Evolutionary conservation across 768 basidiomycete species (phyloP), one percentile per base, ranked within the genome.

Genomic region (Cystobasidium ongulense): DNA sequence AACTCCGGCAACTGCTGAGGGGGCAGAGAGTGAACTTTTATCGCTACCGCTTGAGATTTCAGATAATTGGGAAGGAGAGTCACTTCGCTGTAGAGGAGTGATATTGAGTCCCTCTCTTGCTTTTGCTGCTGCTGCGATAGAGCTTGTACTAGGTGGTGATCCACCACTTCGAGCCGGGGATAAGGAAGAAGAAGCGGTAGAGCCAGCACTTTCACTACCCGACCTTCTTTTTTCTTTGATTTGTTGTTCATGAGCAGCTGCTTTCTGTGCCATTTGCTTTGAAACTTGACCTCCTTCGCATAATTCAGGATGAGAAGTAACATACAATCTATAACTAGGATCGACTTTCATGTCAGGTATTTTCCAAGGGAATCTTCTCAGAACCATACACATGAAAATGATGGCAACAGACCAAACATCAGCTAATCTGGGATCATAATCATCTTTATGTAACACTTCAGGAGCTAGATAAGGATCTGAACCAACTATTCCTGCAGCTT

Each of bases 401-500:
- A 99, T 92, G 67, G 91, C 96, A 41, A 95, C 88, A 78, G 90
- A 90, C 96, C 96, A 99, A 29, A 99, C 96, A 81, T 99, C 96
- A 17, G 94, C 92, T 84, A 97, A 92, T 79, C 94, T 86, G 15
- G 96, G 95, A 81, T 99, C 96, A 82, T 99, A 98, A 13, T 84
- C 83, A 57, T 89, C 87, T 68, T 87, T 86, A 36, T 81, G 83
- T 72, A 98, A 86, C 18, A 99, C 96, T 81, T 99, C 96, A 0
- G 96, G 96, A 0, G 96, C 96, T 38, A 98, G 88, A 84, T 98
- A 98, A 25, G 96, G 96, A 83, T 98, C 96, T 63, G 91, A 92
- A 59, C 96, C 96, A 70, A 98, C 96, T 67, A 98, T 86, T 23
- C 96, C 96, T 7, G 88, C 88, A 8, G 94, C 92, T 68, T 84